Base-by-base conservation (phyloP, 2,329 filamentous ascomycete species). In the Raffaelea ambrosiae region DNA sequence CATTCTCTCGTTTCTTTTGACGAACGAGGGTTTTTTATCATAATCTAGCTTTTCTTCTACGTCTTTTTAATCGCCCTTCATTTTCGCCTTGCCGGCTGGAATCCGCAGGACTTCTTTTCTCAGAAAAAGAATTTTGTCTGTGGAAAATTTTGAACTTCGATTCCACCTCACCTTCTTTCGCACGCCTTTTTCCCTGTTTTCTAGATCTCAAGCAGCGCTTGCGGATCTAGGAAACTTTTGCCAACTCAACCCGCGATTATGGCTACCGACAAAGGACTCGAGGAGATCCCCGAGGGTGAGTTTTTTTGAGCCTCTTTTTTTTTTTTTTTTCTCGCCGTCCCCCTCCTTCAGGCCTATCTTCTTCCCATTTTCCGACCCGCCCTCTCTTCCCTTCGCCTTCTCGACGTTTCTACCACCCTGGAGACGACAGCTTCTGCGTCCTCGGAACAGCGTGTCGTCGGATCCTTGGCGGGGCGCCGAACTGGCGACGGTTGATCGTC, bases 261-360 rank as follows among this genome's bases (percentile, higher is more conserved):
- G 91, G 91, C 90, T 88, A 83, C 84, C 70, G 86, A 88, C 64
- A 95, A 94, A 81, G 91, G 91, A 80, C 88, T 97, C 77, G 90
- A 96, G 80, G 91, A 97, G 71, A 84, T 95, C 74, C 85, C 88
- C 69, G 89, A 95, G 79, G 81, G 88, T 95, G 78, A 77, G 88
- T 83, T 54, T 39, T 44, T 20, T 46, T 42, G 5, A 5, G 16
- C 18, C 2, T 11, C 36, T 20, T 10, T 5, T 19, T 10, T 38
- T 29, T 14, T n/a, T 11, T 22, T 13, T 19, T 7, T 21, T n/a
- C 21, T 2, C 33, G 20, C 19, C 29, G 19, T 3, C 23, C 9
- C 40, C 13, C 7, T 23, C 36, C 5, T 38, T 39, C 5, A 7
- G 16, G 13, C 18, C 20, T 22, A 21, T 21, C 36, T 19, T 26